Percentiles rank a stretch among this genome's conserved stretches.
phyloP scores from a whole-genome alignment of 495 filamentous ascomycete species.

The Penicillium diatomitis region DNA sequence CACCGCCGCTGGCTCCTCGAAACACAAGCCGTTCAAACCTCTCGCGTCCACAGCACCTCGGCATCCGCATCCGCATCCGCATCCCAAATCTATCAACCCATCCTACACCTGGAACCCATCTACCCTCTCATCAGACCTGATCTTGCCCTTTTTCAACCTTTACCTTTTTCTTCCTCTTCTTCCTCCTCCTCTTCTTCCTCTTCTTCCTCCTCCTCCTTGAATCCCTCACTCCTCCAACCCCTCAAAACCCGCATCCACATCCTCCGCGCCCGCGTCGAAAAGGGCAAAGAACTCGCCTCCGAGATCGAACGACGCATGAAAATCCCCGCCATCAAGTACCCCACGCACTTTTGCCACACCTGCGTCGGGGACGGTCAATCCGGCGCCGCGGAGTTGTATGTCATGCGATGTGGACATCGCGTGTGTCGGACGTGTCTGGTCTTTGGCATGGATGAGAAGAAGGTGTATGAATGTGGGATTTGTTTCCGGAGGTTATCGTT shows the following conservation, averaged over 20 bases:
- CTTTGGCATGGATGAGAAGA: constrained; percentile 9
- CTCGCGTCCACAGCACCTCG: not conserved
- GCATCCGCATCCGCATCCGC: too few relatives aligned
- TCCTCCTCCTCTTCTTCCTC: too few relatives aligned
- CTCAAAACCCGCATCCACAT: constrained; percentile 8
- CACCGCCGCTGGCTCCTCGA: constrained; percentile 18
- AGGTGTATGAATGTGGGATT: constrained; percentile 17
- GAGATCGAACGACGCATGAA: constrained; percentile 19
- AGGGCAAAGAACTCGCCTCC: constrained; percentile 19
- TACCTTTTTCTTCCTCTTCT: too few relatives aligned
- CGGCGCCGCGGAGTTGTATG: constrained; percentile 6
- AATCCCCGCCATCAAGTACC: constrained; percentile 4
- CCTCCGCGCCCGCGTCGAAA: constrained; percentile 19
- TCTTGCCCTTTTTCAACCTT: not conserved
- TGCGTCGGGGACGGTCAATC: constrained; percentile 14
- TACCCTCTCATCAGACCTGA: constrained; percentile 10
- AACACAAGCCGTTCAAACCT: constrained; percentile 11
- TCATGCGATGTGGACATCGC: constrained; percentile 19
- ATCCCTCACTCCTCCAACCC: not conserved
- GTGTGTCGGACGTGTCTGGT: constrained; percentile 19
- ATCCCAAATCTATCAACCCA: constrained; percentile 12
- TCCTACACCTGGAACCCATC: constrained; percentile 14
- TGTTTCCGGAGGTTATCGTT: constrained; percentile 15
- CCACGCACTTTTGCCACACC: constrained; percentile 21
- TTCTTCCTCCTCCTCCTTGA: too few relatives aligned